These are phyloP conservation scores for Dioszegia aurantiaca DNA, from an alignment of 768 basidiomycete species.

Conservation along the genomic window DNA sequence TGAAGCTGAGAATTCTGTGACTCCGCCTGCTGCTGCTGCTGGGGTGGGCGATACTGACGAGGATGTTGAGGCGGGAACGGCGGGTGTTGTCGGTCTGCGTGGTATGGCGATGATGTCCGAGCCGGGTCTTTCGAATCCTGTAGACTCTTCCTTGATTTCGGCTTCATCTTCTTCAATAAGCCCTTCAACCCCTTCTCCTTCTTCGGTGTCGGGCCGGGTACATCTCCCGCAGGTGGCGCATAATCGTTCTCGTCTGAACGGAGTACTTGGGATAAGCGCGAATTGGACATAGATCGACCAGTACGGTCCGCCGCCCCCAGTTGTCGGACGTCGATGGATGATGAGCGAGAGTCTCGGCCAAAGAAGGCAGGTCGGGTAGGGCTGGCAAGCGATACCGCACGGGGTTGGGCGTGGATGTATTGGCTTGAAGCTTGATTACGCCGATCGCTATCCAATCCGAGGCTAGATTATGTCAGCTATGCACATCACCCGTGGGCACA, in stretches of 20 bases:
- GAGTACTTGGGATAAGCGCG: conserved; percentile 34
- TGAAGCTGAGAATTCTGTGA: conserved; percentile 50
- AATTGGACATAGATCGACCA: conserved; percentile 17
- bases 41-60: neutral
- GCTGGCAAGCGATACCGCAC: conserved; percentile 48
- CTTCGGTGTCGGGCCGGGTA: conserved; percentile 32
- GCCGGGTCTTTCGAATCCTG: too few species aligned
- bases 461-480: conserved; percentile 33
- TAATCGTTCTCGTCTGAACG: conserved; percentile 17
- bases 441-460: conserved; percentile 51
- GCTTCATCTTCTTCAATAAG: conserved; percentile 49
- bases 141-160: conserved; percentile 26
- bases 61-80: neutral
- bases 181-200: conserved; percentile 52
- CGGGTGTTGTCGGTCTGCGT: neutral
- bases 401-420: conserved; percentile 38
- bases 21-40: conserved; percentile 58
- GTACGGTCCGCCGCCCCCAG: conserved; percentile 4
- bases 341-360: conserved; percentile 34
- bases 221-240: conserved; percentile 16
- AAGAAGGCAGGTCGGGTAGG: conserved; percentile 49
- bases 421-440: conserved; percentile 27
- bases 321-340: conserved; percentile 20
- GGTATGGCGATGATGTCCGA: neutral
- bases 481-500: neutral